A percentile compares a stretch with the other conserved stretches of the same genome.
These are phyloP conservation scores for Laguncularia racemosa DNA, from an alignment of 345 rosid genomes.

Conservation along the genomic window DNA sequence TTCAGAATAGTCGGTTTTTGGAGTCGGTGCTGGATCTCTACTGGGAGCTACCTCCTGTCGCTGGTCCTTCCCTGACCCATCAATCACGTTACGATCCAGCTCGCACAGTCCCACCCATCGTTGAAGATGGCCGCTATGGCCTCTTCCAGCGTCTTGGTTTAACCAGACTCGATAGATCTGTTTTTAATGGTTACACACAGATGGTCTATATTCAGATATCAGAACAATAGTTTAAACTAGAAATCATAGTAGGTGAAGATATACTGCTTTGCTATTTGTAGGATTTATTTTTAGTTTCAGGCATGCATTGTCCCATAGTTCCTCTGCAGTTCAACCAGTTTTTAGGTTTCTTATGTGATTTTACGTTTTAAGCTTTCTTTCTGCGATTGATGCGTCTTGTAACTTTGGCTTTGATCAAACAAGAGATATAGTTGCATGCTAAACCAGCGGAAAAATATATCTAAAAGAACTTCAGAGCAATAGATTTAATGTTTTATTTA, in stretches of 20 bases:
- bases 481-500: too few species aligned
- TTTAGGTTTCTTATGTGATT: too few species aligned
- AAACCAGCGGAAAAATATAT: too few species aligned
- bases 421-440: too few species aligned
- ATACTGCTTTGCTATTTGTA: not conserved
- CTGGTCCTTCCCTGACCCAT: slow-evolving; percentile 97
- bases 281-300: slow-evolving; percentile 1
- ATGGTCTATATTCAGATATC: slow-evolving; percentile 91
- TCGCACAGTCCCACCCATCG: slow-evolving; percentile 62
- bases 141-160: slow-evolving; percentile 74
- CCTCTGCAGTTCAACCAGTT: too few species aligned
- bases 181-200: slow-evolving; percentile 95
- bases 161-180: slow-evolving; percentile 58
- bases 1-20: slow-evolving; percentile 72
- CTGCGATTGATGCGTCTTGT: too few species aligned
- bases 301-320: too few species aligned
- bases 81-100: slow-evolving; percentile 92
- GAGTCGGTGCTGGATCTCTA: slow-evolving; percentile 82
- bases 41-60: slow-evolving; percentile 96
- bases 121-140: slow-evolving; percentile 81
- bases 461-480: too few species aligned
- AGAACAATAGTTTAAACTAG: slow-evolving; percentile 35
- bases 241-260: slow-evolving; percentile 13
- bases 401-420: too few species aligned
- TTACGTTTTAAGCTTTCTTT: too few species aligned